Percentiles rank a stretch among this genome's conserved stretches.
These are phyloP conservation scores for Ophiosphaerella korrae DNA, from an alignment of 2,329 filamentous ascomycete genomes.

Conservation along the genomic window DNA sequence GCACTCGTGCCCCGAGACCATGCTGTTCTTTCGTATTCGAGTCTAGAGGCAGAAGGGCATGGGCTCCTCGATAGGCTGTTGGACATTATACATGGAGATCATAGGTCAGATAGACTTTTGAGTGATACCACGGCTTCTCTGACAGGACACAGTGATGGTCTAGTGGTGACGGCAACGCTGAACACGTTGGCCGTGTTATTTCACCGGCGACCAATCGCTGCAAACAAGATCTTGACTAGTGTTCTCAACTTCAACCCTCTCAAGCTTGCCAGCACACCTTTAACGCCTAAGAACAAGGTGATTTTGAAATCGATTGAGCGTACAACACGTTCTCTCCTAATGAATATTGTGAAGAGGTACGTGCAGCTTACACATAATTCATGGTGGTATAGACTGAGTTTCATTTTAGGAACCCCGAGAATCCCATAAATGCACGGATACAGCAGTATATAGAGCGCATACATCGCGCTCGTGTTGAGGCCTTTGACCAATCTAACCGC, in stretches of 20 bases:
- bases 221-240: conserved; percentile 82
- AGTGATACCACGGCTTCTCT: conserved; percentile 20
- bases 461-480: conserved; percentile 75
- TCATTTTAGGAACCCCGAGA: conserved; percentile 72
- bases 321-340: conserved; percentile 80
- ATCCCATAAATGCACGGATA: conserved; percentile 75
- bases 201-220: conserved; percentile 77
- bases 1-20: conserved; percentile 85
- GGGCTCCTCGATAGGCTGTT: conserved; percentile 90
- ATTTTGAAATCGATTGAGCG: conserved; percentile 93
- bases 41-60: conserved; percentile 89
- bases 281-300: conserved; percentile 80
- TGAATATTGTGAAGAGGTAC: conserved; percentile 81
- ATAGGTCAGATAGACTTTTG: conserved; percentile 64
- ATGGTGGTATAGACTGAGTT: conserved; percentile 3
- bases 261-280: conserved; percentile 74
- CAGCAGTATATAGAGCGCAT: conserved; percentile 86
- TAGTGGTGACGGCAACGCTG: conserved; percentile 87
- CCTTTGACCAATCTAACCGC: conserved; percentile 76
- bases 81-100: conserved; percentile 81
- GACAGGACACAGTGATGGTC: conserved; percentile 69
- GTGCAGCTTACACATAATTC: conserved; percentile 18
- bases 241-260: conserved; percentile 92
- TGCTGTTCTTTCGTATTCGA: conserved; percentile 75
- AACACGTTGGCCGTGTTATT: conserved; percentile 86